phyloP scores from a whole-genome alignment of 805 yeast species.

The Ogataea paraovalis region DNA sequence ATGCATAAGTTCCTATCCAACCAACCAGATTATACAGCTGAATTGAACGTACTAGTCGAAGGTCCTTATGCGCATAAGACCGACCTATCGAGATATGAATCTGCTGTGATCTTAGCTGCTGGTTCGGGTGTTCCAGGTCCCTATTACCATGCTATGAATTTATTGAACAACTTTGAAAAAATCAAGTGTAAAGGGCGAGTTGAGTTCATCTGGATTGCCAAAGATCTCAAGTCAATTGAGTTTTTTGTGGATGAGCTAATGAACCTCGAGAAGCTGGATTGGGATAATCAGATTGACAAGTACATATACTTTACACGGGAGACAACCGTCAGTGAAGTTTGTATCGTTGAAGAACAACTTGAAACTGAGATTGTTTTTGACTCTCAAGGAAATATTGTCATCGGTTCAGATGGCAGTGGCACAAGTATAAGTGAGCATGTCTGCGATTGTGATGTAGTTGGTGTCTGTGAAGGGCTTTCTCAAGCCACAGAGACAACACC shows the following conservation, averaged over 20 bases:
- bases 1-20: constrained; percentile 28
- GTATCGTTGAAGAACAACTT: neutral
- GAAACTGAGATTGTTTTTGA: neutral
- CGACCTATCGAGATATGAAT: constrained; percentile 38
- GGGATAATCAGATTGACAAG: constrained; percentile 11
- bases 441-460: constrained; percentile 1
- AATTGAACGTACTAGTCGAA: constrained; percentile 38
- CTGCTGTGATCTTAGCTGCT: constrained; percentile 47
- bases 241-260: constrained; percentile 45
- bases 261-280: constrained; percentile 15
- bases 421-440: constrained; percentile 4
- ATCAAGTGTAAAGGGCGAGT: constrained; percentile 4
- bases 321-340: neutral
- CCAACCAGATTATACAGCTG: constrained; percentile 14
- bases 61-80: constrained; percentile 51
- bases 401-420: neutral
- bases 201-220: constrained; percentile 45
- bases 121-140: constrained; percentile 60
- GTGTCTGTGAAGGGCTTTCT: neutral
- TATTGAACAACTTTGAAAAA: constrained; percentile 17
- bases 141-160: constrained; percentile 39
- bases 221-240: constrained; percentile 34
- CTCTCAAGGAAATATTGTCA: neutral
- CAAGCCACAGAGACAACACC: neutral
- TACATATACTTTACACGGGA: constrained; percentile 24